These are phyloP conservation scores for Hanseniaspora hatyaiensis DNA, from an alignment of 805 yeast genomes.

Conservation along the genomic window DNA sequence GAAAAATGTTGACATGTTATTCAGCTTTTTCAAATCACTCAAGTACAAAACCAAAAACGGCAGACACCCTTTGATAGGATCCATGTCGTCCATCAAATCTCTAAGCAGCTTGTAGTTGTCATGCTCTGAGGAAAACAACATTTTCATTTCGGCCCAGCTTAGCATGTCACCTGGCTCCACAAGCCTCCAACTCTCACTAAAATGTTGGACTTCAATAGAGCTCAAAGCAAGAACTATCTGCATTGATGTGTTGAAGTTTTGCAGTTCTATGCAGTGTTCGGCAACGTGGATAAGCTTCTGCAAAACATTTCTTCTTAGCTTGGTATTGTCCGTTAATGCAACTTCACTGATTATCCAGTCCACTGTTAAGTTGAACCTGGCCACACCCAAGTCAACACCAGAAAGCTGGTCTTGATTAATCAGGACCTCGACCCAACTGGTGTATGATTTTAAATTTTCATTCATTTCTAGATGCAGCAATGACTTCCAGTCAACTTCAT, in stretches of 20 bases:
- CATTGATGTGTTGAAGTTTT: slow-evolving; percentile 78
- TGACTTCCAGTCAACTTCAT: slow-evolving; percentile 87
- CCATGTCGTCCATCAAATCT: slow-evolving; percentile 37
- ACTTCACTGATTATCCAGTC: slow-evolving; percentile 90
- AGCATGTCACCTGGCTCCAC: slow-evolving; percentile 62
- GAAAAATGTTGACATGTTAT: slow-evolving; percentile 35
- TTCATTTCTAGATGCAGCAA: slow-evolving; percentile 67
- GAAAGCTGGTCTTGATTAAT: slow-evolving; percentile 43
- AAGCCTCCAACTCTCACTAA: slow-evolving; percentile 61
- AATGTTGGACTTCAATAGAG: slow-evolving; percentile 46
- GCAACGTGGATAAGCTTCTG: slow-evolving; percentile 83
- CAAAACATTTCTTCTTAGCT: slow-evolving; percentile 55
- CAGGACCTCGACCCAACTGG: slow-evolving; percentile 73
- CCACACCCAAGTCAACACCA: slow-evolving; percentile 73
- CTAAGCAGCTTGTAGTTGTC: slow-evolving; percentile 62
- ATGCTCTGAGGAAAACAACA: slow-evolving; percentile 53
- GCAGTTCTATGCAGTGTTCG: slow-evolving; percentile 54
- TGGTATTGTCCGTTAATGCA: slow-evolving; percentile 49
- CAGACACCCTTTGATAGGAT: slow-evolving; percentile 62
- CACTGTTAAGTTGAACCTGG: slow-evolving; percentile 77
- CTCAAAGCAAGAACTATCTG: slow-evolving; percentile 75
- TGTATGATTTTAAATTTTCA: slow-evolving; percentile 50
- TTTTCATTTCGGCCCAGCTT: slow-evolving; percentile 55
- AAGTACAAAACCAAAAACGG: slow-evolving; percentile 83
- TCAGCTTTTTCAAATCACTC: slow-evolving; percentile 61